Conservation (phyloP, 345 rosid species). For the Combretum micranthum region DNA sequence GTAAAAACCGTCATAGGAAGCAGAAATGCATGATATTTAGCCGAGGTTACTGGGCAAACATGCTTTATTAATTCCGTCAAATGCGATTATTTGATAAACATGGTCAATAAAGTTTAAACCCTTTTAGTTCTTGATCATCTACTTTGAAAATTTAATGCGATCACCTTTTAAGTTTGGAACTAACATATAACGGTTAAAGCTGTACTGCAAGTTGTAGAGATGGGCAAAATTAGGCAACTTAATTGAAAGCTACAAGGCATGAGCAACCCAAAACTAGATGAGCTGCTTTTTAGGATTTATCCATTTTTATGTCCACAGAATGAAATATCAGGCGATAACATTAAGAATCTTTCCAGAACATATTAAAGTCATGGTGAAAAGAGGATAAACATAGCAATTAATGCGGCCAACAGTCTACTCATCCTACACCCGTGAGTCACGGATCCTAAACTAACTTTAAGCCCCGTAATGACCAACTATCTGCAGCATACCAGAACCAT, state of each 20-base stretch:
- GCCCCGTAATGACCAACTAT: not conserved
- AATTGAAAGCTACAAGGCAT: not conserved
- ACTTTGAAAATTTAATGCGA: no score
- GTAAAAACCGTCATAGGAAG: no score
- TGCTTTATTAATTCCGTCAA: no score
- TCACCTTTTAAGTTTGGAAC: not conserved
- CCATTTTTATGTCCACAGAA: constrained; percentile 15
- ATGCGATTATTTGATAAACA: no score
- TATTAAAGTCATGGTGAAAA: constrained; percentile 27
- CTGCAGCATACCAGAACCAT: not conserved
- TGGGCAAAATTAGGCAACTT: not conserved
- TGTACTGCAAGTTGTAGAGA: not conserved
- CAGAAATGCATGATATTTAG: no score
- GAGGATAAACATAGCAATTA: constrained; percentile 15
- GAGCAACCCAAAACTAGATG: not conserved
- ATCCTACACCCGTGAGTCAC: constrained; percentile 43
- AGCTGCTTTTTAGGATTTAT: constrained; percentile 12
- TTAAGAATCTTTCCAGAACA: constrained; percentile 15
- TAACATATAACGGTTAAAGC: not conserved
- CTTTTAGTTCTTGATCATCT: no score
- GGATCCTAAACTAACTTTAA: constrained; percentile 14
- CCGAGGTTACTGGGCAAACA: no score
- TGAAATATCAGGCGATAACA: constrained; percentile 9
- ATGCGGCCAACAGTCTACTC: constrained; percentile 33
- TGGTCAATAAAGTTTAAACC: no score